A percentile compares a stretch with the other conserved stretches of the same genome.
Conservation (phyloP, 83 land plant genomes). For the Isoetes engelmannii region DNA sequence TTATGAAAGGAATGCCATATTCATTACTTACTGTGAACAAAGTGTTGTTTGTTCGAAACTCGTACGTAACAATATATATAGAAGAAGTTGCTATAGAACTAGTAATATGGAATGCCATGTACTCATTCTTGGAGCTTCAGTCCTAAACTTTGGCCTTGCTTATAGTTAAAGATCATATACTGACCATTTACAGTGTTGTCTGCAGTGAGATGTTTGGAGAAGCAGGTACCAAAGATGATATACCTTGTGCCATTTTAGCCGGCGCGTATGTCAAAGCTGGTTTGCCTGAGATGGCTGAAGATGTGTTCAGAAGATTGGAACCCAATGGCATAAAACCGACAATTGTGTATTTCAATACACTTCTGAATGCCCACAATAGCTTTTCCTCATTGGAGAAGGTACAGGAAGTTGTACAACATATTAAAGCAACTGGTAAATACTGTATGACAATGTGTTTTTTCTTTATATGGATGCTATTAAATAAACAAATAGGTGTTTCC, state of each 20-base stretch:
- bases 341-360: slow-evolving; percentile 16
- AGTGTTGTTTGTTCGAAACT: no score
- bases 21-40: no score
- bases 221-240: slow-evolving; percentile 20
- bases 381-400: slow-evolving; percentile 15
- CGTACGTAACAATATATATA: no score
- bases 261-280: slow-evolving; percentile 22
- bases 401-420: slow-evolving; percentile 12
- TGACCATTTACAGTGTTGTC: neutral
- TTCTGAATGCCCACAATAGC: slow-evolving; percentile 16
- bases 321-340: slow-evolving; percentile 15
- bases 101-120: no score
- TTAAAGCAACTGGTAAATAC: slow-evolving; percentile 21
- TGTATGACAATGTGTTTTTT: neutral
- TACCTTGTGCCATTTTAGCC: slow-evolving; percentile 20
- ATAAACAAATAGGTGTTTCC: neutral
- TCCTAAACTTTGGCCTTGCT: neutral
- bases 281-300: slow-evolving; percentile 10
- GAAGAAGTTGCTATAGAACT: no score
- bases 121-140: no score
- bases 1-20: no score
- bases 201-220: slow-evolving; percentile 19
- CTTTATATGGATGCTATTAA: neutral
- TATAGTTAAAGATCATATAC: neutral
- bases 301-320: slow-evolving; percentile 17